These are phyloP conservation scores for Blakeslea trispora DNA, from an alignment of 371 early-diverging fungal genomes.

Conservation along the genomic window DNA sequence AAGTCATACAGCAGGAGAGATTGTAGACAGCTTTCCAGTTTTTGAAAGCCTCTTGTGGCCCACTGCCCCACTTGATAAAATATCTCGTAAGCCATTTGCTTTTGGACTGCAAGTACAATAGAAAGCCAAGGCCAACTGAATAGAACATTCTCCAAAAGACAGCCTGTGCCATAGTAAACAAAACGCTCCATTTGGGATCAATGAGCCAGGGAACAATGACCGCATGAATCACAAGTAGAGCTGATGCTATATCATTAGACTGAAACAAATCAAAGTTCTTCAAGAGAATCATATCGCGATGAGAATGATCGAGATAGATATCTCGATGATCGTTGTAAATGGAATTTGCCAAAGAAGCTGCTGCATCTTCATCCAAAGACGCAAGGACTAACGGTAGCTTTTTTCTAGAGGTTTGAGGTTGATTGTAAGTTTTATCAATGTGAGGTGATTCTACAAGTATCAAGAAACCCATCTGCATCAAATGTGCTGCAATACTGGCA, in stretches of 20 bases:
- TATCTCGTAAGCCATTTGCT: constrained; percentile 79
- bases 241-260: constrained; percentile 73
- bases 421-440: constrained; percentile 85
- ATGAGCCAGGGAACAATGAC: constrained; percentile 59
- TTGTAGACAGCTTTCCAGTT: constrained; percentile 90
- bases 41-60: constrained; percentile 78
- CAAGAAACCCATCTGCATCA: constrained; percentile 81
- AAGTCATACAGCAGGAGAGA: constrained; percentile 83
- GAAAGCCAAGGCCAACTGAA: constrained; percentile 69
- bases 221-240: constrained; percentile 68
- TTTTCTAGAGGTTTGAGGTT: constrained; percentile 46
- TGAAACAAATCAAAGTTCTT: constrained; percentile 82
- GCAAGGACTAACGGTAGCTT: constrained; percentile 13
- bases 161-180: constrained; percentile 60
- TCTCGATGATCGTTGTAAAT: constrained; percentile 21
- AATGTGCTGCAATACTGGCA: constrained; percentile 80
- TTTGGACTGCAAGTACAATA: constrained; percentile 75
- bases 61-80: constrained; percentile 83
- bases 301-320: constrained; percentile 56
- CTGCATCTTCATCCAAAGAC: constrained; percentile 22
- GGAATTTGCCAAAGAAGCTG: constrained; percentile 13
- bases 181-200: constrained; percentile 36
- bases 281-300: constrained; percentile 79
- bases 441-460: constrained; percentile 86
- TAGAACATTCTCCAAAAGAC: constrained; percentile 81